These are phyloP conservation scores for Typha latifolia DNA, from an alignment of 176 grass and related monocot species.

Conservation along the genomic window DNA sequence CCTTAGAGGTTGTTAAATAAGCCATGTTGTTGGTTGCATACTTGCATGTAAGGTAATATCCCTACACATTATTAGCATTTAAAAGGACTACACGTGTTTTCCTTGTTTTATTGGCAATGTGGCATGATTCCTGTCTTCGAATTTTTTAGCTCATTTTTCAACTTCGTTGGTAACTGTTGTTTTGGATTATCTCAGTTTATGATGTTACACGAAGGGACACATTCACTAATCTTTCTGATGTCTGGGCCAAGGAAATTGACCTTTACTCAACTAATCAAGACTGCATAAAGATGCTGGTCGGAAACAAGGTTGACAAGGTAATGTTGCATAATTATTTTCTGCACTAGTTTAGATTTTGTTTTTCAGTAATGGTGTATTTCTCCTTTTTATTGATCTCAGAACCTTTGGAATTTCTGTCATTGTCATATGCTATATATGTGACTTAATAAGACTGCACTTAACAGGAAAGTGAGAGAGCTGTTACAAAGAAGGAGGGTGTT, in stretches of 20 bases:
- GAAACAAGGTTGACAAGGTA: constrained; percentile 99
- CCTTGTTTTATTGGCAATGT: neutral
- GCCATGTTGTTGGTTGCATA: too few relatives aligned
- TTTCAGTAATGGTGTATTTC: too few relatives aligned
- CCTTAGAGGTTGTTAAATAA: too few relatives aligned
- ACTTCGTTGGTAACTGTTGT: neutral
- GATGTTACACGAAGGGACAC: constrained; percentile 85
- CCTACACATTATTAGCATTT: too few relatives aligned
- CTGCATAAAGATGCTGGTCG: constrained; percentile 99
- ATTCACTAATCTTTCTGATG: constrained; percentile 82
- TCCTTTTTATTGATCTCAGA: too few relatives aligned
- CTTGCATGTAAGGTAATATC: too few relatives aligned
- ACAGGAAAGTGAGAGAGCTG: constrained; percentile 91
- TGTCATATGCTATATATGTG: too few relatives aligned
- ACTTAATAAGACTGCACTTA: too few relatives aligned
- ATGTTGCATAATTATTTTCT: neutral
- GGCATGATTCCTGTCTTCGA: neutral
- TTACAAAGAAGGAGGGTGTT: constrained; percentile 91
- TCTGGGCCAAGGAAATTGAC: constrained; percentile 99
- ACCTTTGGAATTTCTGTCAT: too few relatives aligned
- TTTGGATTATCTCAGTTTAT: constrained; percentile 42
- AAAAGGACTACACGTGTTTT: too few relatives aligned
- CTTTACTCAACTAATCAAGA: constrained; percentile 98
- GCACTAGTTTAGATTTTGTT: neutral
- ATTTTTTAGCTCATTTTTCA: neutral